Evolutionary conservation across 768 basidiomycete species (phyloP).

Genomic region (Exidia glandulosa): DNA sequence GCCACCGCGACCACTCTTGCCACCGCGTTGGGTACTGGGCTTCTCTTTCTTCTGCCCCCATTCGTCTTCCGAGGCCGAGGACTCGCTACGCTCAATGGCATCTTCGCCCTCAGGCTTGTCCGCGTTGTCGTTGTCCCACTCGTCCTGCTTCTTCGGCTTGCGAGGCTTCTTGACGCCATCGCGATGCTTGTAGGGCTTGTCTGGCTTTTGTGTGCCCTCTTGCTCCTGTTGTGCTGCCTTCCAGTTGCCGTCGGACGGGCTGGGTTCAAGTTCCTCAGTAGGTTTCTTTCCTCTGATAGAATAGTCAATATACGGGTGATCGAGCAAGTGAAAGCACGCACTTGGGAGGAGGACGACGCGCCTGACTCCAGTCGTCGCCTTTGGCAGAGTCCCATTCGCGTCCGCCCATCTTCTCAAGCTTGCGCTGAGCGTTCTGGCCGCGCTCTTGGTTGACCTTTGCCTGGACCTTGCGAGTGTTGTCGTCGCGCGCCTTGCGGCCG

Average conservation of each 20-base stretch:
- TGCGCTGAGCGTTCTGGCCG: conserved; percentile 68
- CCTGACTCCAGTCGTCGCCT: conserved; percentile 5
- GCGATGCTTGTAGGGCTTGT: not conserved
- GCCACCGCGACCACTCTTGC: not conserved
- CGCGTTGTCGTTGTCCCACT: not conserved
- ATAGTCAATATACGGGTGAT: not conserved
- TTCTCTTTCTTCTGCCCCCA: not conserved
- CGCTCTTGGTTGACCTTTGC: conserved; percentile 57
- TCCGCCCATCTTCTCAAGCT: conserved; percentile 67
- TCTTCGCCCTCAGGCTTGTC: not conserved
- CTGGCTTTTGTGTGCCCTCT: not conserved
- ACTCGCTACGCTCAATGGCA: no score
- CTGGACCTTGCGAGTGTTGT: conserved; percentile 55
- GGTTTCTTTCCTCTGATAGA: not conserved
- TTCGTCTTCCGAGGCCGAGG: no score
- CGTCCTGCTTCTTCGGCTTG: not conserved
- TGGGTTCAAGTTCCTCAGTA: not conserved
- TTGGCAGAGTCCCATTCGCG: conserved; percentile 85
- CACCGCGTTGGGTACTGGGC: not conserved
- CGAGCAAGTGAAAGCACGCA: not conserved
- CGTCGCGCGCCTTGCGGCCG: conserved; percentile 33
- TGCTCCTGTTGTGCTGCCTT: not conserved
- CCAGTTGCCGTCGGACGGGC: not conserved
- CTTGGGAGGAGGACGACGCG: not conserved
- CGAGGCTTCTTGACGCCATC: not conserved